A percentile compares a stretch with the other conserved stretches of the same genome.
Evolutionary conservation across 1,284 basidiomycete species (phyloP).

Genomic region (Apiotrichum brassicae): DNA sequence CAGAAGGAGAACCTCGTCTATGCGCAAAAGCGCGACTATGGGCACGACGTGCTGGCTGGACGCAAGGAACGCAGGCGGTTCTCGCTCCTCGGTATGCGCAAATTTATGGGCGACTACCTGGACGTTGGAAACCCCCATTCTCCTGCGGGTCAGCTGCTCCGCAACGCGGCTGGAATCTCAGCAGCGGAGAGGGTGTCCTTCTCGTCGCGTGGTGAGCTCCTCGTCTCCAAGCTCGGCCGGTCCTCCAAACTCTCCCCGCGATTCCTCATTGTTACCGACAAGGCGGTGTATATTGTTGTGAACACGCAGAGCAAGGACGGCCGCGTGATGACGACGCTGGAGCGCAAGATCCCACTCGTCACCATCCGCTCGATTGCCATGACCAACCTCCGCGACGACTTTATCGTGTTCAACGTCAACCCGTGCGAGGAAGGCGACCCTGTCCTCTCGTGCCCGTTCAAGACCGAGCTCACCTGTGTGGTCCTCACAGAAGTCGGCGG

Average conservation of each 20-base stretch:
- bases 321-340: constrained; percentile 57
- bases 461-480: constrained; percentile 86
- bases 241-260: constrained; percentile 90
- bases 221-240: constrained; percentile 79
- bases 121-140: constrained; percentile 71
- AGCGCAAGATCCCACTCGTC: constrained; percentile 83
- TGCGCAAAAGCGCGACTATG: constrained; percentile 83
- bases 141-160: constrained; percentile 72
- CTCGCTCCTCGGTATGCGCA: constrained; percentile 86
- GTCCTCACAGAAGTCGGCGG: constrained; percentile 76
- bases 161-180: constrained; percentile 65
- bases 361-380: constrained; percentile 79
- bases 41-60: constrained; percentile 82
- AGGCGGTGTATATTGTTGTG: constrained; percentile 79
- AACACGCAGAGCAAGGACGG: constrained; percentile 62
- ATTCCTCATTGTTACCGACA: constrained; percentile 81
- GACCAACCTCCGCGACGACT: constrained; percentile 89
- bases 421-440: constrained; percentile 89
- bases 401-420: constrained; percentile 75
- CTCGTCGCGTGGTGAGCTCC: constrained; percentile 73
- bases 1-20: constrained; percentile 91
- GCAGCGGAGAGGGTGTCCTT: constrained; percentile 73
- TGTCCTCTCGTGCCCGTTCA: constrained; percentile 83
- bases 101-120: constrained; percentile 96
- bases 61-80: constrained; percentile 92